Evolutionary conservation across 257 asterid species (phyloP).

Genomic region (Solanum piurae): DNA sequence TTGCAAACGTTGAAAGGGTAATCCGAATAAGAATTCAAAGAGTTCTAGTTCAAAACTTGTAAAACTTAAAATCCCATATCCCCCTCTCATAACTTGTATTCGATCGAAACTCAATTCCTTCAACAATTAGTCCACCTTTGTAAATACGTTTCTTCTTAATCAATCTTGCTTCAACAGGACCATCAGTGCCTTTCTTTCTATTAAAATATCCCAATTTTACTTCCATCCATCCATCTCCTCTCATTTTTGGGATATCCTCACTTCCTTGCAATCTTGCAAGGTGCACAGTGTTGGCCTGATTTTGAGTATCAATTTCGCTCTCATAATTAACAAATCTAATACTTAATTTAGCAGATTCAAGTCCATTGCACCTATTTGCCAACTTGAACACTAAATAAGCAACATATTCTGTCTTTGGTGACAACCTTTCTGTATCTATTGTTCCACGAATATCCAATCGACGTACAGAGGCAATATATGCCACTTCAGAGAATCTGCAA

Average conservation of each 20-base stretch:
- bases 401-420: neutral
- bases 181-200: neutral
- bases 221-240: neutral
- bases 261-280: neutral
- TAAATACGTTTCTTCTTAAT: neutral
- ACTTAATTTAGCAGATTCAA: neutral
- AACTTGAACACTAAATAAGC: conserved; percentile 9
- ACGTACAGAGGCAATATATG: no score
- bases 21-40: neutral
- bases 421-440: neutral
- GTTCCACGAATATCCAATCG: neutral
- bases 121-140: neutral
- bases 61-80: neutral
- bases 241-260: neutral
- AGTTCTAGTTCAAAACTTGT: neutral
- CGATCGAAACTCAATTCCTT: neutral
- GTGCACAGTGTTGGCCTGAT: neutral
- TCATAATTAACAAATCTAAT: neutral
- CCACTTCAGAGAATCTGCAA: neutral
- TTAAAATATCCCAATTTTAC: neutral
- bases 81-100: neutral
- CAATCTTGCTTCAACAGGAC: neutral
- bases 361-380: conserved; percentile 19
- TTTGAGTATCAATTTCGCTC: neutral
- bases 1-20: neutral